Conservation (phyloP, 2,329 filamentous ascomycete genomes). For the Gremmenia infestans region DNA sequence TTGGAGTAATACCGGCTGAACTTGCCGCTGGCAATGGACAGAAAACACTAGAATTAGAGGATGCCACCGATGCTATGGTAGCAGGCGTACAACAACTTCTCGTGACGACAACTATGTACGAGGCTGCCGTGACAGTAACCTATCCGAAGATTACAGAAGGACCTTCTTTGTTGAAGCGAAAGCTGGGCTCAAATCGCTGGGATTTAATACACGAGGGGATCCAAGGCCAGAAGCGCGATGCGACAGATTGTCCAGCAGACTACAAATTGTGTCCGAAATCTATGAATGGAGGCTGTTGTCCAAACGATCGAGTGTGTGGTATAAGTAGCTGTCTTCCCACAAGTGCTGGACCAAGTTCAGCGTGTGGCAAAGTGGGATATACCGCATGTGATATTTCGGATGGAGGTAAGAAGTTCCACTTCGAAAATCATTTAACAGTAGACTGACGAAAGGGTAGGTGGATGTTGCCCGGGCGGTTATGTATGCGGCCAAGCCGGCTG, state of each 20-base stretch:
- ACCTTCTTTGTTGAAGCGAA: conserved; percentile 18
- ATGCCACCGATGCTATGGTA: background rate
- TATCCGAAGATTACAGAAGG: conserved; percentile 23
- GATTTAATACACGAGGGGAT: conserved; percentile 27
- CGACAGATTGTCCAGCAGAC: conserved; percentile 20
- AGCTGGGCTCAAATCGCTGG: conserved; percentile 26
- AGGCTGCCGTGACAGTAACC: conserved; percentile 8
- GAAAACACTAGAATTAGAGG: background rate
- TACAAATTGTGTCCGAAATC: conserved; percentile 27
- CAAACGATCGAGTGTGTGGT: conserved; percentile 44
- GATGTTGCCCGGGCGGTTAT: conserved; percentile 40
- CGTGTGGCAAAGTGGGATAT: conserved; percentile 25
- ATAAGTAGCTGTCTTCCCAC: conserved; percentile 38
- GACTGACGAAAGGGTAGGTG: conserved; percentile 18
- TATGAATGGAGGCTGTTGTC: conserved; percentile 32
- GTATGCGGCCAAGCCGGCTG: conserved; percentile 43
- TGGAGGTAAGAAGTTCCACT: conserved; percentile 24
- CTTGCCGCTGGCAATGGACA: background rate
- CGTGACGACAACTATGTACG: conserved; percentile 2
- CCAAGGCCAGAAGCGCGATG: conserved; percentile 26
- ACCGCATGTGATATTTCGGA: conserved; percentile 24
- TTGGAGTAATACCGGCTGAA: background rate
- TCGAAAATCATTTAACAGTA: conserved; percentile 3
- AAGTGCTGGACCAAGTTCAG: conserved; percentile 15
- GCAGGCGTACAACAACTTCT: background rate